A percentile compares a stretch with the other conserved stretches of the same genome.
These are phyloP conservation scores for Murraya paniculata DNA, from an alignment of 345 rosid genomes.

Conservation along the genomic window DNA sequence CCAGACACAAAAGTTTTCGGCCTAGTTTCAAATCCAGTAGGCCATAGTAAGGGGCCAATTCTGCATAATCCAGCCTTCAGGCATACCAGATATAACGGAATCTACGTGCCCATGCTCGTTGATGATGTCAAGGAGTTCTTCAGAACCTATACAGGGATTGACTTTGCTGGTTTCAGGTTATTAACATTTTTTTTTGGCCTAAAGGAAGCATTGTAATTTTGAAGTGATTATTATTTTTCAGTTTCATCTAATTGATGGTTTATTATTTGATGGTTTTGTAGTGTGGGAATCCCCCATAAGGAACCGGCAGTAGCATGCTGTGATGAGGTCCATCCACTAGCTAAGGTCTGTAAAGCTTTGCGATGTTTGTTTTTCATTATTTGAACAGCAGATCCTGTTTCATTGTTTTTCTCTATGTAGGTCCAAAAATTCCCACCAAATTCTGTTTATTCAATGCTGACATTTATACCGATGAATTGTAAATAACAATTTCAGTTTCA, in stretches of 20 bases:
- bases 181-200: background rate
- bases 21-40: conserved; percentile 33
- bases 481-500: background rate
- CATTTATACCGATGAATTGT: background rate
- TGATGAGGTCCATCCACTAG: conserved; percentile 46
- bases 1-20: conserved; percentile 32
- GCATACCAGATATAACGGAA: conserved; percentile 27
- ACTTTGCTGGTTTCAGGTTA: conserved; percentile 38
- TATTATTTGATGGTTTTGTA: conserved; percentile 1
- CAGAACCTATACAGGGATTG: conserved; percentile 18
- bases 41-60: conserved; percentile 35
- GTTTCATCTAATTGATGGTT: background rate
- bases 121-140: conserved; percentile 33
- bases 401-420: background rate
- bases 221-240: background rate
- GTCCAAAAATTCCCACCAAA: background rate
- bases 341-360: conserved; percentile 30
- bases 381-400: background rate
- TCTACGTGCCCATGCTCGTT: conserved; percentile 34
- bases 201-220: background rate
- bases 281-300: conserved; percentile 48
- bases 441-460: conserved; percentile 3
- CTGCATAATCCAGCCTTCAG: conserved; percentile 32
- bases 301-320: conserved; percentile 43
- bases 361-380: background rate